These are phyloP conservation scores for Anthracocystis panici-leucophaei DNA, from an alignment of 1,284 basidiomycete genomes.

Conservation along the genomic window DNA sequence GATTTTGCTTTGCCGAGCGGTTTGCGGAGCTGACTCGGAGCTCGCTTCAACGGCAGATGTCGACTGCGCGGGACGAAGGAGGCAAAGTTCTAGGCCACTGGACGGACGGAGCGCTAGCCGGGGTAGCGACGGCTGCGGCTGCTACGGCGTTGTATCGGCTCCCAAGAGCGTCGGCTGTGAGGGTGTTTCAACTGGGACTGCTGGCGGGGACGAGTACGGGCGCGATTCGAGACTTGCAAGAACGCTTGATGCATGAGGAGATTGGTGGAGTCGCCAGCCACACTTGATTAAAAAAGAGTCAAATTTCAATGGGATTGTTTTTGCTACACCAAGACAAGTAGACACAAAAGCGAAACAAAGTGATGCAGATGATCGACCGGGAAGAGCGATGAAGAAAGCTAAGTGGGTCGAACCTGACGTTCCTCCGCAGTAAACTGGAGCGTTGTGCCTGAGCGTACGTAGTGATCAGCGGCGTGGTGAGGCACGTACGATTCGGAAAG, in stretches of 20 bases:
- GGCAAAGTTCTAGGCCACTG: conserved; percentile 52
- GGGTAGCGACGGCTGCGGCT: conserved; percentile 39
- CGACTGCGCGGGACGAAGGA: neutral
- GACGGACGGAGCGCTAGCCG: conserved; percentile 59
- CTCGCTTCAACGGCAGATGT: conserved; percentile 15
- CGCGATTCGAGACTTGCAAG: conserved; percentile 40
- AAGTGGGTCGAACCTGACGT: conserved; percentile 14
- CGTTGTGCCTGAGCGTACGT: conserved; percentile 24
- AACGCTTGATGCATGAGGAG: conserved; percentile 30
- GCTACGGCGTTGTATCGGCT: conserved; percentile 46
- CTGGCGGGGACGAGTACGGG: conserved; percentile 46
- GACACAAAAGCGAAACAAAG: no score
- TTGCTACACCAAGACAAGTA: no score
- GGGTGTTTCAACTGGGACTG: conserved; percentile 42
- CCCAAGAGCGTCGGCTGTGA: conserved; percentile 24
- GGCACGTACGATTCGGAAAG: conserved; percentile 25
- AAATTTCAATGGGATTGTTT: no score
- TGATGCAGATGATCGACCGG: no score
- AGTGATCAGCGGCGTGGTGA: conserved; percentile 35
- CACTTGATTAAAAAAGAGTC: conserved; percentile 11
- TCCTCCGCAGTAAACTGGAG: conserved; percentile 31
- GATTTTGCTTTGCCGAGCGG: conserved; percentile 58
- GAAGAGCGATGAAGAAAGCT: neutral
- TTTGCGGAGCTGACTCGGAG: conserved; percentile 21
- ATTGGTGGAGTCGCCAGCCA: conserved; percentile 49